A percentile compares a stretch with the other conserved stretches of the same genome.
Conservation (phyloP, 306 rosid species). For the Gastrolobium bilobum region DNA sequence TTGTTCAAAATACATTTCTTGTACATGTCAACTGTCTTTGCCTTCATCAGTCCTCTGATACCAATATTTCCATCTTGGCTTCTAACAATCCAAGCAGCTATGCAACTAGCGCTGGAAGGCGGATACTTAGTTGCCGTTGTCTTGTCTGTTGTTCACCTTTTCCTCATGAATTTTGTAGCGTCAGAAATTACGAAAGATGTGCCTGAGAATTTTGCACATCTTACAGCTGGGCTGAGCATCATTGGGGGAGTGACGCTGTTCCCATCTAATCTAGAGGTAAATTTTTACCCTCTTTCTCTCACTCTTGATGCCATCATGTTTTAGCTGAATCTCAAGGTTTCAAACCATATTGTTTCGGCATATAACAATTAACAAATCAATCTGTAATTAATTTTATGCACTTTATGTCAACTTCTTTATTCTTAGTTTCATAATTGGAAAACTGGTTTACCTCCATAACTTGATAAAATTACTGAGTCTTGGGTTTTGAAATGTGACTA, state of each 20-base stretch:
- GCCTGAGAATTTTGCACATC: conserved; percentile 91
- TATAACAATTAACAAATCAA: too few species aligned
- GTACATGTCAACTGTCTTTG: conserved; percentile 90
- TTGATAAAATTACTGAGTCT: too few species aligned
- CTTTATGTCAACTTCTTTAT: conserved; percentile 40
- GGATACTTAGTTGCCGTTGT: conserved; percentile 70
- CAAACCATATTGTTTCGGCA: too few species aligned
- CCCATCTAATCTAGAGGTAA: conserved; percentile 92
- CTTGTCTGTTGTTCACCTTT: conserved; percentile 73
- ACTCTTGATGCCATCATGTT: conserved; percentile 24
- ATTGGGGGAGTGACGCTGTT: conserved; percentile 97
- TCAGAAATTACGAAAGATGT: conserved; percentile 87
- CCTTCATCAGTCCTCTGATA: conserved; percentile 79
- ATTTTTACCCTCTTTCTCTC: conserved; percentile 30
- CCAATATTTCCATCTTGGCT: conserved; percentile 89
- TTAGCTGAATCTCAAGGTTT: conserved; percentile 3
- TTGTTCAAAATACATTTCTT: conserved; percentile 83
- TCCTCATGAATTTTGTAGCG: conserved; percentile 81
- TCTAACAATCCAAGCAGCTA: conserved; percentile 83
- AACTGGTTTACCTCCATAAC: conserved; percentile 32
- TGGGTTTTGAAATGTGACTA: too few species aligned
- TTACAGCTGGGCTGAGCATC: conserved; percentile 94
- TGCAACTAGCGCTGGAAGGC: conserved; percentile 85
- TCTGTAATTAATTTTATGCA: too few species aligned
- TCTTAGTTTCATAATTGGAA: conserved; percentile 22